Conservation (phyloP, 2,329 filamentous ascomycete species). For the Alternaria sp. region DNA sequence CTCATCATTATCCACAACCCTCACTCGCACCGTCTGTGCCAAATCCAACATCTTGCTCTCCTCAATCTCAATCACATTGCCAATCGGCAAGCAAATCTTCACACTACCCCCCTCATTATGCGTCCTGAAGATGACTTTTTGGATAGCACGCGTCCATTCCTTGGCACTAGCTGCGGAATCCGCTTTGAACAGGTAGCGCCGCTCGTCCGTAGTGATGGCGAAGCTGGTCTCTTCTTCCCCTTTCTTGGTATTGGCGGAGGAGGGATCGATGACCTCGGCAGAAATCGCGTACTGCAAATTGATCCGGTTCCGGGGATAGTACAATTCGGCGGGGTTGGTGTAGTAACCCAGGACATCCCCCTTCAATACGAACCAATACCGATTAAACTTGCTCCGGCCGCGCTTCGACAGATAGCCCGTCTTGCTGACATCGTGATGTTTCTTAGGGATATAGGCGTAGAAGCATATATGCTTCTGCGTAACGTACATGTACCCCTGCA, state of each 20-base stretch:
- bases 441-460: conserved; percentile 96
- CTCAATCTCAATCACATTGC: conserved; percentile 91
- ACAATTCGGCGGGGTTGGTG: conserved; percentile 80
- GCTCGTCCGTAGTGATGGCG: conserved; percentile 79
- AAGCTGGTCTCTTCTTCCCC: conserved; percentile 78
- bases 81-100: conserved; percentile 90
- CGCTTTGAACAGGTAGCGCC: conserved; percentile 86
- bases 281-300: conserved; percentile 92
- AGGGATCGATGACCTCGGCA: conserved; percentile 71
- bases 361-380: conserved; percentile 93
- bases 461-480: conserved; percentile 94
- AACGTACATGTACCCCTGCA: conserved; percentile 96
- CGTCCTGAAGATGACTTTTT: conserved; percentile 93
- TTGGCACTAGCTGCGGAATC: conserved; percentile 88
- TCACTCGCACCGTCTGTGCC: conserved; percentile 91
- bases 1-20: conserved; percentile 91
- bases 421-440: conserved; percentile 74
- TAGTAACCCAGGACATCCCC: conserved; percentile 94
- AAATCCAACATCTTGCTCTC: conserved; percentile 90
- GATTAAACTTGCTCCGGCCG: conserved; percentile 86
- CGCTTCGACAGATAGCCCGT: conserved; percentile 89
- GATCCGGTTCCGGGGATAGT: conserved; percentile 91
- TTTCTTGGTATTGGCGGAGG: conserved; percentile 64
- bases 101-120: conserved; percentile 97
- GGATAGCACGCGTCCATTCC: conserved; percentile 94